Conservation (phyloP, 805 yeast genomes). For the Wickerhamomyces sydowiorum region DNA sequence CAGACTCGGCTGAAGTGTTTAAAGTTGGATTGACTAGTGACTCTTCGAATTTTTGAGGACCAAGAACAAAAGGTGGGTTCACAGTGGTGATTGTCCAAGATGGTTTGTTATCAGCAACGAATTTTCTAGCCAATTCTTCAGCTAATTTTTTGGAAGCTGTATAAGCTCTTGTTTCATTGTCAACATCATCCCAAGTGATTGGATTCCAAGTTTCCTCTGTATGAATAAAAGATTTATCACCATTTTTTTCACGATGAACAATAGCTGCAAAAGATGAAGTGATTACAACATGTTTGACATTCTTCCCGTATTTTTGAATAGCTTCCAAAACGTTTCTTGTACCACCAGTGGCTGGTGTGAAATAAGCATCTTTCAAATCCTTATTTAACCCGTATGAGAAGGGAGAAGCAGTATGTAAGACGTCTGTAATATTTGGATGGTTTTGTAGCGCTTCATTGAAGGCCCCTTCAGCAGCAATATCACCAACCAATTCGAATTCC, state of each 20-base stretch:
- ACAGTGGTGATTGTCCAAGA: slow-evolving; percentile 35
- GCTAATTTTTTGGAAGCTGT: slow-evolving; percentile 50
- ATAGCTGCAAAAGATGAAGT: slow-evolving; percentile 46
- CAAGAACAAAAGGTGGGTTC: slow-evolving; percentile 47
- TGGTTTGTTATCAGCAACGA: slow-evolving; percentile 24
- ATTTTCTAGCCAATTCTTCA: slow-evolving; percentile 52
- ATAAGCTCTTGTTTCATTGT: slow-evolving; percentile 34
- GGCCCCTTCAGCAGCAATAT: slow-evolving; percentile 39
- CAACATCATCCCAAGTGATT: slow-evolving; percentile 38
- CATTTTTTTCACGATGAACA: slow-evolving; percentile 24
- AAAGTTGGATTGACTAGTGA: slow-evolving; percentile 27
- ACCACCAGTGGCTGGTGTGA: slow-evolving; percentile 50
- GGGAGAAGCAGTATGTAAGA: slow-evolving; percentile 61
- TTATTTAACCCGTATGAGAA: slow-evolving; percentile 38
- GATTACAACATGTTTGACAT: slow-evolving; percentile 39
- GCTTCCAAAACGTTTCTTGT: slow-evolving; percentile 43
- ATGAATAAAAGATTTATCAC: slow-evolving; percentile 24
- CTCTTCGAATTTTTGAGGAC: slow-evolving; percentile 46
- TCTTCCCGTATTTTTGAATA: slow-evolving; percentile 29
- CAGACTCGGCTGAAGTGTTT: slow-evolving; percentile 28
- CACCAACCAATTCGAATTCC: slow-evolving; percentile 40
- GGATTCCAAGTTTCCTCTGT: slow-evolving; percentile 43
- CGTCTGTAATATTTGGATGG: slow-evolving; percentile 45
- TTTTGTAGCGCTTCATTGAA: slow-evolving; percentile 39
- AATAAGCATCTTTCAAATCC: slow-evolving; percentile 41